Evolutionary conservation across 2,329 filamentous ascomycete genomes (phyloP).

Genomic region (Pseudogymnoascus sp.): DNA sequence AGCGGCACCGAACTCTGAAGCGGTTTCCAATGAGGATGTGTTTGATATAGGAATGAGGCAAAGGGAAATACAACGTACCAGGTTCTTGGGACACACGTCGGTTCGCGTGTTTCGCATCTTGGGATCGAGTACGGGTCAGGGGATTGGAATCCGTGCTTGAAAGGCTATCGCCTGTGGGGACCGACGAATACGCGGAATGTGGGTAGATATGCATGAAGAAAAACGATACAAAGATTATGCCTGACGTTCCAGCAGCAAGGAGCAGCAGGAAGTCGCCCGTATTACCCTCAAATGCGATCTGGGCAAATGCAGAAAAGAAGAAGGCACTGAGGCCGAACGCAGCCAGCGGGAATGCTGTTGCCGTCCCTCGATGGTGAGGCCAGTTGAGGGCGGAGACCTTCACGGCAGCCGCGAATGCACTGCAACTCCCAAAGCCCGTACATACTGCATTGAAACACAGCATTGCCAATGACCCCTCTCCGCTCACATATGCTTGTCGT

Average conservation of each 20-base stretch:
- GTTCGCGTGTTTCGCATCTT: conserved; percentile 35
- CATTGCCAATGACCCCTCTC: conserved; percentile 48
- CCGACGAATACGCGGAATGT: conserved; percentile 38
- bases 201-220: conserved; percentile 78
- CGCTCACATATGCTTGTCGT: conserved; percentile 67
- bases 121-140: conserved; percentile 41
- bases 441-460: conserved; percentile 81
- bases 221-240: conserved; percentile 67
- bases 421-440: conserved; percentile 81
- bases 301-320: conserved; percentile 81
- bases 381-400: conserved; percentile 87
- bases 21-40: conserved; percentile 25
- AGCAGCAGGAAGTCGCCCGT: conserved; percentile 75
- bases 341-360: conserved; percentile 86
- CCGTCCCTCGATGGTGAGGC: conserved; percentile 83
- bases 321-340: conserved; percentile 93
- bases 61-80: conserved; percentile 50
- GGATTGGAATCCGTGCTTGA: conserved; percentile 22
- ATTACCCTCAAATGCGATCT: conserved; percentile 72
- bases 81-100: conserved; percentile 43
- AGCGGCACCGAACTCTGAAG: conserved; percentile 23
- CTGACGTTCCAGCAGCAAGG: conserved; percentile 70
- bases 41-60: conserved; percentile 27
- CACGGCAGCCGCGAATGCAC: conserved; percentile 81
- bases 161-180: conserved; percentile 33